Conservation (phyloP, 768 basidiomycete genomes). For the Melanogaster broomeanus region DNA sequence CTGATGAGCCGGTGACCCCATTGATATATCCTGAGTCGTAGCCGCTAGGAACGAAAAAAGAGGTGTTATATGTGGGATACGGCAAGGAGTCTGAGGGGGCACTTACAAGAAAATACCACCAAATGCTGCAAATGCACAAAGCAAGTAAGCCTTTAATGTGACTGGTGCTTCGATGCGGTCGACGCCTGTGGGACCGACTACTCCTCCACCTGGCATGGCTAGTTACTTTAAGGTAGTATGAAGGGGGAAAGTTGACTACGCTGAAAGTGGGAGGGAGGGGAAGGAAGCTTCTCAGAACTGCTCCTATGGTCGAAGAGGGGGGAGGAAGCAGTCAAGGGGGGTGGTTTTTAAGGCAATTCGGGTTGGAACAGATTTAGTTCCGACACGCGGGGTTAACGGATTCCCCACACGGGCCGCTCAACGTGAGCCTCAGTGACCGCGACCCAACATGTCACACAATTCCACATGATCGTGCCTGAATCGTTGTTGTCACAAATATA, state of each 20-base stretch:
- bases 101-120: constrained; percentile 37
- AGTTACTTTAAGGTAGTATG: background rate
- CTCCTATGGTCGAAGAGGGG: background rate
- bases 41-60: constrained; percentile 37
- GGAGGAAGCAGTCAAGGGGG: background rate
- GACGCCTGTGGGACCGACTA: background rate
- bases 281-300: constrained; percentile 7
- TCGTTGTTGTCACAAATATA: too few species aligned
- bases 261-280: background rate
- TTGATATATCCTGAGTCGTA: constrained; percentile 87
- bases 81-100: constrained; percentile 12
- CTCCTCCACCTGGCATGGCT: constrained; percentile 20
- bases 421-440: too few species aligned
- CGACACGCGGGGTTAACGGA: background rate
- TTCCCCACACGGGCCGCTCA: too few species aligned
- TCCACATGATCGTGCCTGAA: too few species aligned
- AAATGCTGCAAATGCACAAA: constrained; percentile 37
- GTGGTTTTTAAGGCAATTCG: constrained; percentile 10
- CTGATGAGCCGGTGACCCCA: constrained; percentile 55
- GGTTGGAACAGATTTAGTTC: background rate
- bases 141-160: constrained; percentile 25
- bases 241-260: background rate
- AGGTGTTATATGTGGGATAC: background rate
- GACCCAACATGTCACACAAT: too few species aligned
- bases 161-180: constrained; percentile 23